Evolutionary conservation across 257 asterid species (phyloP).

Genomic region (Echites panduratus): DNA sequence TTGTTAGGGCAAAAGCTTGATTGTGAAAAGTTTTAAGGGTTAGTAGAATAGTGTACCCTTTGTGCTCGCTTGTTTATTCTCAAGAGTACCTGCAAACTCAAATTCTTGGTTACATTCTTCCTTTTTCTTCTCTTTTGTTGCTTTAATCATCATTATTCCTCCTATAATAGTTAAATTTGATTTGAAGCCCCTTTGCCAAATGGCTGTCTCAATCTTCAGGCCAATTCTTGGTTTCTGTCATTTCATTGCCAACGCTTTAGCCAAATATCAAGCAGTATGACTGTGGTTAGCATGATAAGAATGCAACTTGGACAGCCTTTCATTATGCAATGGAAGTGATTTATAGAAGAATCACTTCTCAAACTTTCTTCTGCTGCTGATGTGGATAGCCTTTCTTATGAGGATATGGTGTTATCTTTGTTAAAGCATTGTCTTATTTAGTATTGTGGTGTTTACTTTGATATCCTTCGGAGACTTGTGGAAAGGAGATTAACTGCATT

Average conservation of each 20-base stretch:
- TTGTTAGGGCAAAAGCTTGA: too few relatives aligned
- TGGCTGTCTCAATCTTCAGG: not conserved
- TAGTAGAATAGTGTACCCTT: too few relatives aligned
- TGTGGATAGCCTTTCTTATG: not conserved
- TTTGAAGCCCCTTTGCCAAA: not conserved
- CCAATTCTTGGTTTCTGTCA: not conserved
- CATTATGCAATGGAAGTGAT: too few relatives aligned
- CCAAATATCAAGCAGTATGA: not conserved
- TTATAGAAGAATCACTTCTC: not conserved
- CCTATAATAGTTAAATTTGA: not conserved
- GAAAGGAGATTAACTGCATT: slow-evolving; percentile 10
- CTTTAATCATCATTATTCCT: not conserved
- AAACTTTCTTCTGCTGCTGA: not conserved
- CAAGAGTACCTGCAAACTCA: not conserved
- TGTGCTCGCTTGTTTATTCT: not conserved
- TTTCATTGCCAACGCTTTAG: not conserved
- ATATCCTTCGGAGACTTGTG: too few relatives aligned
- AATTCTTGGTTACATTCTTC: not conserved
- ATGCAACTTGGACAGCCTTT: too few relatives aligned
- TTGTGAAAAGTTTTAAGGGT: too few relatives aligned
- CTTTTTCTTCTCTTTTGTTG: not conserved
- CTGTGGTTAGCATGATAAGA: not conserved
- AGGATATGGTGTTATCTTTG: not conserved
- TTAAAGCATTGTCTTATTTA: not conserved
- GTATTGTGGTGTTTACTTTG: not conserved